Conservation (phyloP, 2,329 filamentous ascomycete species). For the Catunica adiposa region DNA sequence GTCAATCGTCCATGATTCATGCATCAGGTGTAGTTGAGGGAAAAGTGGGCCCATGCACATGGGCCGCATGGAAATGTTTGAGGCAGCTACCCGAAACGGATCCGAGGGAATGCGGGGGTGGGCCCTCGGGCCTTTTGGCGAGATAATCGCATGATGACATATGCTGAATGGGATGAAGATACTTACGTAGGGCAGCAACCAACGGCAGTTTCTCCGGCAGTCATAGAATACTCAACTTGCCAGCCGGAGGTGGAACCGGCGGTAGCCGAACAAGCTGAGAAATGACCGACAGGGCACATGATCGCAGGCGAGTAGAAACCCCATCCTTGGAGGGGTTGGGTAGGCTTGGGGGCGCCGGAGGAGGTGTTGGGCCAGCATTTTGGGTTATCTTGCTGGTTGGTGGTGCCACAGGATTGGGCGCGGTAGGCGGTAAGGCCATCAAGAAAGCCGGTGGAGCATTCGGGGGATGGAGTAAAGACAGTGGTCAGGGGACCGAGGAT, state of each 20-base stretch:
- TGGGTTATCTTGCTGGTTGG: conserved; percentile 13
- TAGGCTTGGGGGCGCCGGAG: conserved; percentile 12
- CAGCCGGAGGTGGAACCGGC: conserved; percentile 17
- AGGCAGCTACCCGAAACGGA: not conserved
- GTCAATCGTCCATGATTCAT: not conserved
- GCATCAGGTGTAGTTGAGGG: not conserved
- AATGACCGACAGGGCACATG: conserved; percentile 21
- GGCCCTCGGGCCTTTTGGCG: not conserved
- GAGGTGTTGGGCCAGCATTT: conserved; percentile 12
- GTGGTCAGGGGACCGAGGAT: conserved; percentile 16
- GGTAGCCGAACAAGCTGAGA: conserved; percentile 20
- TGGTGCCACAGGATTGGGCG: conserved; percentile 8
- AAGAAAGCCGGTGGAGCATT: conserved; percentile 13
- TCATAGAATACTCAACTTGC: conserved; percentile 19
- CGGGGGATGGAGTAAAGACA: conserved; percentile 14
- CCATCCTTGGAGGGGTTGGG: conserved; percentile 19
- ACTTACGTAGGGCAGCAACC: conserved; percentile 22
- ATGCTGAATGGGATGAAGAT: not conserved
- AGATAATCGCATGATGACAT: not conserved
- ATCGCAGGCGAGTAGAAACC: conserved; percentile 24
- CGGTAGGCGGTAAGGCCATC: conserved; percentile 9
- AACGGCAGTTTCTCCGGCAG: conserved; percentile 19
- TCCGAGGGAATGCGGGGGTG: not conserved
- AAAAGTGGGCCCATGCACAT: not conserved
- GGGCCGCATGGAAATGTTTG: not conserved